A percentile compares a stretch with the other conserved stretches of the same genome.
Evolutionary conservation across 164 flowering plant species (phyloP).

Genomic region (Hamamelis virginiana): DNA sequence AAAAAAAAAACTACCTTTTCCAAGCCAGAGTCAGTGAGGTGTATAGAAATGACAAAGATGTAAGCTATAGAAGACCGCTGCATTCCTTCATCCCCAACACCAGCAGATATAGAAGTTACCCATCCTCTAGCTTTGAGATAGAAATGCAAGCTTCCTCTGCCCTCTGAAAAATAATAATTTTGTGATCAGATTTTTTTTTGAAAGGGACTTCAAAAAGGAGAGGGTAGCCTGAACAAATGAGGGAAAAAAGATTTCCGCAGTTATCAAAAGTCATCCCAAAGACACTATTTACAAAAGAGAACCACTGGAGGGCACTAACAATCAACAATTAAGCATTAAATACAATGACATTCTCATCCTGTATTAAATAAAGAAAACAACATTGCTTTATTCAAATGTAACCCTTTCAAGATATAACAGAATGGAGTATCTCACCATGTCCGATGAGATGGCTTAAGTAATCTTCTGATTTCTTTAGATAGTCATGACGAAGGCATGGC

Average conservation of each 20-base stretch:
- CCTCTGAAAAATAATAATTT: constrained; percentile 59
- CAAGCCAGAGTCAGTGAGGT: constrained; percentile 85
- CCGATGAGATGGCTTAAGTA: constrained; percentile 94
- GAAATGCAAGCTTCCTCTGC: constrained; percentile 82
- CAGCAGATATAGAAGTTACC: constrained; percentile 93
- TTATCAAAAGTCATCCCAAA: neutral
- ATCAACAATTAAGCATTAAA: neutral
- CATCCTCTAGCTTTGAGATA: constrained; percentile 85
- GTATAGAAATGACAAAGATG: constrained; percentile 76
- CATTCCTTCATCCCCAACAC: constrained; percentile 94
- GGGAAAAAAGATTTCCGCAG: too few species aligned
- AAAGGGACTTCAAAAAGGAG: too few species aligned
- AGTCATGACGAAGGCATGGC: constrained; percentile 78
- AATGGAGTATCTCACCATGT: constrained; percentile 61
- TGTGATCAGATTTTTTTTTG: neutral
- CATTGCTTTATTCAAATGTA: neutral
- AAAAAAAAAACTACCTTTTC: constrained; percentile 54
- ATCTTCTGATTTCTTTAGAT: constrained; percentile 88
- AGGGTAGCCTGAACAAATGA: too few species aligned
- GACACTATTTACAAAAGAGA: neutral
- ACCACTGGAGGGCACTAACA: neutral
- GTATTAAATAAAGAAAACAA: neutral
- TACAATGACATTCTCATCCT: neutral
- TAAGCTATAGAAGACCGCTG: constrained; percentile 78
- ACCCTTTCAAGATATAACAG: neutral